Percentiles rank a stretch among this genome's conserved stretches.
Conservation (phyloP, 2,329 filamentous ascomycete species). For the Ceratocystiopsis sp. region DNA sequence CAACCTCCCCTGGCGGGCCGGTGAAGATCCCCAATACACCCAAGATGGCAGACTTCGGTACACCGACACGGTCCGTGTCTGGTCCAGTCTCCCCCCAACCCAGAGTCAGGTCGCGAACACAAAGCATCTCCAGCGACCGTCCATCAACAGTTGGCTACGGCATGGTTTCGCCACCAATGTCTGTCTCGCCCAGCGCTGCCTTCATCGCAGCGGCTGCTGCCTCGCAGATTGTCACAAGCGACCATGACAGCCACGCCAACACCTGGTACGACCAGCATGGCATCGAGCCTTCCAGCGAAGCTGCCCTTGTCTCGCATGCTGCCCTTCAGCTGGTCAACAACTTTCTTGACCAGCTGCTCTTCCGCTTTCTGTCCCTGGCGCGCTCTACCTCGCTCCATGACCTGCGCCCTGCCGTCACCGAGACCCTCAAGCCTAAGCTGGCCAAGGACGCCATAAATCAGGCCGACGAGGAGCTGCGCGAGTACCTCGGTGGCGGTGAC, state of each 20-base stretch:
- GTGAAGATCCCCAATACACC: too few species aligned
- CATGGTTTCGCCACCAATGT: constrained; percentile 47
- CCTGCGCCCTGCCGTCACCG: constrained; percentile 65
- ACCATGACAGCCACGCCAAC: constrained; percentile 60
- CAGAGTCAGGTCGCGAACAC: constrained; percentile 26
- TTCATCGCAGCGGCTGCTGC: constrained; percentile 83
- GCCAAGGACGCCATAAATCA: constrained; percentile 44
- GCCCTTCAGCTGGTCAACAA: constrained; percentile 70
- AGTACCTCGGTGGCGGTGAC: constrained; percentile 67
- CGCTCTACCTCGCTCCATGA: constrained; percentile 60
- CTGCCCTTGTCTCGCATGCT: constrained; percentile 52
- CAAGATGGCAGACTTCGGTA: too few species aligned
- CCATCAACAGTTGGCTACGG: constrained; percentile 43
- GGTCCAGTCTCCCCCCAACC: constrained; percentile 13
- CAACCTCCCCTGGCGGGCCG: too few species aligned
- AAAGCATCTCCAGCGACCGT: constrained; percentile 55
- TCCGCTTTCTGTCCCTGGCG: constrained; percentile 69
- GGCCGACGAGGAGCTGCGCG: constrained; percentile 39
- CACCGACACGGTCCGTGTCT: constrained; percentile 9
- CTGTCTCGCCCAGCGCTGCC: constrained; percentile 58
- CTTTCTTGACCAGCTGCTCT: constrained; percentile 86
- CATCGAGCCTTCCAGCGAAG: constrained; percentile 46
- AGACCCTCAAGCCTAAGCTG: constrained; percentile 77
- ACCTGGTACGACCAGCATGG: constrained; percentile 53
- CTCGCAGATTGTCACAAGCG: constrained; percentile 78